Base-by-base conservation (phyloP, 2,329 filamentous ascomycete genomes). In the Malbranchea cinnamomea region DNA sequence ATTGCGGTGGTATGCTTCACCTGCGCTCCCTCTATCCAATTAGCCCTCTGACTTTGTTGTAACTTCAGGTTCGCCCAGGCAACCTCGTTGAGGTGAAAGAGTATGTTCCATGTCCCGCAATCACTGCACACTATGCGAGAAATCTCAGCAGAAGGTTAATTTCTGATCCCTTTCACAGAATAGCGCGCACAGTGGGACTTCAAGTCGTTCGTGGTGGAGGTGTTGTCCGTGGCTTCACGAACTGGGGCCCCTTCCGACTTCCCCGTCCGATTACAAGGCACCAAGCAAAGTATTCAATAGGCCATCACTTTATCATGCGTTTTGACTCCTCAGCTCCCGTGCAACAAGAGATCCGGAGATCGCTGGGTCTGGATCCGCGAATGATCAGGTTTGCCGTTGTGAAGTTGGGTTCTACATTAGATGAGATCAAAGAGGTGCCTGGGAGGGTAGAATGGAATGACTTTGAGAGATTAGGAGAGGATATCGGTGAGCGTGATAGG, bases 231-330 rank as follows among this genome's bases (percentile, higher is more conserved):
- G 84, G 84, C 52, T 68, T 92, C 50, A 77, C 77, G 44, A 98
- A 98, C 67, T 98, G 89, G 89, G 89, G 89, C 51, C 70, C 80
- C 44, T 94, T 89, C 61, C 67, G 77, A 27, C 77, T 98, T 11
- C 87, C 89, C 27, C 78, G 75, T 43, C 73, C 82, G 38, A 67
- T 76, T 35, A 76, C 74, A 38, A 77, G 78, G 50, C 77, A 91
- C 57, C 84, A 94, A 60, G 74, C 78, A 44, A 74, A 74, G 42
- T 78, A 95, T 67, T 71, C 71, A 41, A 70, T 74, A 43, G 89
- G 89, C 32, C 85, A 95, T 63, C 92, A 98, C 68, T 98, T 98
- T 57, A 79, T 92, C 49, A 81, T 98, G 79, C 81, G 89, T 45
- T 98, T 93, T 65, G 89, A 98, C 55, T 63, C 78, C 33, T 78